Percentiles rank a stretch among this genome's conserved stretches.
phyloP scores from a whole-genome alignment of 2,329 filamentous ascomycete genomes.

The Colletotrichum destructivum region DNA sequence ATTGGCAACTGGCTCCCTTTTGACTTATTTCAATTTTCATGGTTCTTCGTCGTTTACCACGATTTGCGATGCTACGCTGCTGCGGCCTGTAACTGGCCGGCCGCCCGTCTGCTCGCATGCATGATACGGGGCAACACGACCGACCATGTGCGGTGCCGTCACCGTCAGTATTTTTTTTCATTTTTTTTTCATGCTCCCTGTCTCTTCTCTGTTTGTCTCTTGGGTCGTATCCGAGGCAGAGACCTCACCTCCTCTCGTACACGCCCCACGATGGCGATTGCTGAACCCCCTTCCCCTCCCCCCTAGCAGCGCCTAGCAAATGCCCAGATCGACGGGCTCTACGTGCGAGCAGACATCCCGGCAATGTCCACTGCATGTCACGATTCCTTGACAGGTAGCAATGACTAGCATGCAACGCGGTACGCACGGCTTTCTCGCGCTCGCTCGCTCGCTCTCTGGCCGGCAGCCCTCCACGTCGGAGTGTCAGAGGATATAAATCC shows the following conservation, averaged over 20 bases:
- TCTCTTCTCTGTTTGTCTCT: neutral
- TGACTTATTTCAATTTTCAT: too few relatives aligned
- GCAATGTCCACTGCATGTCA: slow-evolving; percentile 14
- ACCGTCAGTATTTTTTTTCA: neutral
- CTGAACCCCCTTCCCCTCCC: neutral
- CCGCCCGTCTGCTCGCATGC: slow-evolving; percentile 7
- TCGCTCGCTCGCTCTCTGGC: neutral
- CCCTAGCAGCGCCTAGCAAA: slow-evolving; percentile 20
- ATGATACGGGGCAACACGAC: slow-evolving; percentile 2
- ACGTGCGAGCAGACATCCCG: slow-evolving; percentile 16
- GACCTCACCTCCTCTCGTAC: neutral
- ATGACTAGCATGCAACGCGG: slow-evolving; percentile 17
- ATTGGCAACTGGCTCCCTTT: neutral
- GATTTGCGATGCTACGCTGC: slow-evolving; percentile 24
- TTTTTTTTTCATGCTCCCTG: too few relatives aligned
- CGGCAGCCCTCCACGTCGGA: too few relatives aligned
- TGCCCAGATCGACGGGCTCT: slow-evolving; percentile 28
- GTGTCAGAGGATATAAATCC: slow-evolving; percentile 22
- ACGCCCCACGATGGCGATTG: slow-evolving; percentile 1
- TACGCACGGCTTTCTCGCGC: neutral
- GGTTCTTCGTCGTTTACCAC: neutral
- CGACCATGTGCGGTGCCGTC: neutral
- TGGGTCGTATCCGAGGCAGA: slow-evolving; percentile 19
- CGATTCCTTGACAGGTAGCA: slow-evolving; percentile 22
- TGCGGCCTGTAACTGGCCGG: slow-evolving; percentile 9